Evolutionary conservation across 1,284 basidiomycete genomes (phyloP).

Genomic region (Malassezia vespertilionis): DNA sequence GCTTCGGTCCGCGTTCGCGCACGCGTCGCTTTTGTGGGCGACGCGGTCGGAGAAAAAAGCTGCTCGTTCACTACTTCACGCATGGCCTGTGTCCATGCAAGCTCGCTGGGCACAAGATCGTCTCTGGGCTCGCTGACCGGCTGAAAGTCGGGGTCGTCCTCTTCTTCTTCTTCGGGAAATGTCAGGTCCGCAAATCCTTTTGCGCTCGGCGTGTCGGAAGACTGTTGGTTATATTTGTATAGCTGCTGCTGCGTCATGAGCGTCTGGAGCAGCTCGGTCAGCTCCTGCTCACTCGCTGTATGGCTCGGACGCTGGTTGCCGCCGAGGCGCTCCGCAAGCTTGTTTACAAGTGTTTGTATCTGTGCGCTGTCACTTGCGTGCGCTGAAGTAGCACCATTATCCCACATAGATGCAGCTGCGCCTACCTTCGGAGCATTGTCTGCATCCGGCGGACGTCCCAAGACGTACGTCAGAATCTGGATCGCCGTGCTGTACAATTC

Average conservation of each 20-base stretch:
- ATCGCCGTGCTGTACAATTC: constrained; percentile 35
- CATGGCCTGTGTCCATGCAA: constrained; percentile 32
- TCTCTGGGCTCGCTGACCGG: constrained; percentile 25
- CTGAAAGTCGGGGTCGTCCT: constrained; percentile 34
- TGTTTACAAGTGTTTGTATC: constrained; percentile 23
- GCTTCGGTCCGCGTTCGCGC: not conserved
- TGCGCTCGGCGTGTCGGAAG: not conserved
- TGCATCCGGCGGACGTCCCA: constrained; percentile 25
- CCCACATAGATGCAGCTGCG: not conserved
- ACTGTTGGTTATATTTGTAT: not conserved
- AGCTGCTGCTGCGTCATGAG: constrained; percentile 29
- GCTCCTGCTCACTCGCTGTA: constrained; percentile 27
- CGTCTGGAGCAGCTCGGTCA: constrained; percentile 28
- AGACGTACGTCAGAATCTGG: constrained; percentile 34
- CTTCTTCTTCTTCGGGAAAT: constrained; percentile 32
- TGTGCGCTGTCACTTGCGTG: not conserved
- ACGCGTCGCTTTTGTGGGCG: not conserved
- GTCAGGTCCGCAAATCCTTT: constrained; percentile 23
- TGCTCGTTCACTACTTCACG: constrained; percentile 19
- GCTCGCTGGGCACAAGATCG: constrained; percentile 24
- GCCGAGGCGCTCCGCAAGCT: constrained; percentile 24
- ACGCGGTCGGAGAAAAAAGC: too few relatives aligned
- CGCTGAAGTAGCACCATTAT: not conserved
- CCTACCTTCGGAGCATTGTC: constrained; percentile 15
- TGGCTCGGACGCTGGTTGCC: constrained; percentile 17